Evolutionary conservation across 345 rosid genomes (phyloP).

Genomic region (Bruguiera parviflora): DNA sequence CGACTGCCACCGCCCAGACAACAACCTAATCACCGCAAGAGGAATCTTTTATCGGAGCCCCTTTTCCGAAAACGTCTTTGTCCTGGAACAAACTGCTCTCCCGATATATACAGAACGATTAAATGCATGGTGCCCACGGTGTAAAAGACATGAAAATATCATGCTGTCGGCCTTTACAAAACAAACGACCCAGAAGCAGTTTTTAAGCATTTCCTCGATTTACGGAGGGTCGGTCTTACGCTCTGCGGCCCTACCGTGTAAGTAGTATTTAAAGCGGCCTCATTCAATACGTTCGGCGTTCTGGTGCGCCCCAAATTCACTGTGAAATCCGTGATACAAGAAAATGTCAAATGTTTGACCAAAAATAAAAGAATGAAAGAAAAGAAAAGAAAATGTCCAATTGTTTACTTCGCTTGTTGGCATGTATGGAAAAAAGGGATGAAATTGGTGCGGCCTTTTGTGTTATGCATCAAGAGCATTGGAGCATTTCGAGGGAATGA

Average conservation of each 20-base stretch:
- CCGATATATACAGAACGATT: conserved; percentile 2
- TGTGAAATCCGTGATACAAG: conserved; percentile 39
- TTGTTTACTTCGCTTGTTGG: conserved; percentile 44
- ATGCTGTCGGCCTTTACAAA: conserved; percentile 34
- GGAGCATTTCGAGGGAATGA: conserved; percentile 38
- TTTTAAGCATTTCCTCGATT: conserved; percentile 29
- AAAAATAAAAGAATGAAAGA: too few species aligned
- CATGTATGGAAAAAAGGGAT: conserved; percentile 53
- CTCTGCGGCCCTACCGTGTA: conserved; percentile 33
- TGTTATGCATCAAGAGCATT: conserved; percentile 38
- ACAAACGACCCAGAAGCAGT: conserved; percentile 26
- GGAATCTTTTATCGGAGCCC: conserved; percentile 20
- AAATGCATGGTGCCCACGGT: not conserved
- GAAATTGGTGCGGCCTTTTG: conserved; percentile 30
- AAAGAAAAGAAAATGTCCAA: conserved; percentile 24
- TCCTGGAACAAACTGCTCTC: conserved; percentile 34
- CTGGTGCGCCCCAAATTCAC: conserved; percentile 42
- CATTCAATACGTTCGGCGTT: conserved; percentile 24
- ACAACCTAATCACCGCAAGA: conserved; percentile 19
- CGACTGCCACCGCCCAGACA: conserved; percentile 20
- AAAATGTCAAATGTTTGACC: conserved; percentile 14
- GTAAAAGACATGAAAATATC: conserved; percentile 38
- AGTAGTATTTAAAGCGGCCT: conserved; percentile 26
- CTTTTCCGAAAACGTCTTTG: conserved; percentile 12
- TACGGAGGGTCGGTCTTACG: conserved; percentile 34